Percentiles rank a stretch among this genome's conserved stretches.
Evolutionary conservation across 148 eudicot species (phyloP).

Genomic region (Rheum nobile): DNA sequence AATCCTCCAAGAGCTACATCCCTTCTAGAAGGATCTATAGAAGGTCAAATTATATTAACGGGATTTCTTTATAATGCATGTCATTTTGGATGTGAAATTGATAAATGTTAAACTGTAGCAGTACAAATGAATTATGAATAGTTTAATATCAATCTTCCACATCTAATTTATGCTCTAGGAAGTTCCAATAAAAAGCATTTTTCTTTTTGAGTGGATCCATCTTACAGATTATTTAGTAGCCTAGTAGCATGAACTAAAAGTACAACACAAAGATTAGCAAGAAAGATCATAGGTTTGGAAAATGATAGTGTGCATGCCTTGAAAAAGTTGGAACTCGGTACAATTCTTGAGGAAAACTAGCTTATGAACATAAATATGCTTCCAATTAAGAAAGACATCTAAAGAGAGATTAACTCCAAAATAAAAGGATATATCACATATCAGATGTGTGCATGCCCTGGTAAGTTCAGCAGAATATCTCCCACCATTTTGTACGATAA

Average conservation of each 20-base stretch:
- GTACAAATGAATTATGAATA: neutral
- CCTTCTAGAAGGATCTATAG: neutral
- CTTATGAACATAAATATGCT: neutral
- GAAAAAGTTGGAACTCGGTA: no score
- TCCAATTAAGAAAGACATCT: neutral
- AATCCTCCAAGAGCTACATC: neutral
- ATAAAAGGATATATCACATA: slow-evolving; percentile 86
- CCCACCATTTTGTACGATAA: slow-evolving; percentile 79
- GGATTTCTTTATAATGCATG: neutral
- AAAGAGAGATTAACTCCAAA: neutral
- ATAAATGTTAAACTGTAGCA: neutral
- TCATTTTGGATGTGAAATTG: neutral
- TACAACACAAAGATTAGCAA: neutral
- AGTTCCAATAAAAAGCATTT: neutral
- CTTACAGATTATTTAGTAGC: neutral
- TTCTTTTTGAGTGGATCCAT: neutral
- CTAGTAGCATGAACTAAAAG: neutral
- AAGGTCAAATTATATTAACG: no score
- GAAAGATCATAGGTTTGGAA: neutral
- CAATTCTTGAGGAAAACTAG: neutral
- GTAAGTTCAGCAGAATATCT: slow-evolving; percentile 94
- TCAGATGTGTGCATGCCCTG: slow-evolving; percentile 76
- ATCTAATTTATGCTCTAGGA: neutral
- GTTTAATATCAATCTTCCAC: neutral
- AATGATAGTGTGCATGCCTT: neutral